phyloP scores from a whole-genome alignment of 495 filamentous ascomycete species.

The Annulohypoxylon stygium region DNA sequence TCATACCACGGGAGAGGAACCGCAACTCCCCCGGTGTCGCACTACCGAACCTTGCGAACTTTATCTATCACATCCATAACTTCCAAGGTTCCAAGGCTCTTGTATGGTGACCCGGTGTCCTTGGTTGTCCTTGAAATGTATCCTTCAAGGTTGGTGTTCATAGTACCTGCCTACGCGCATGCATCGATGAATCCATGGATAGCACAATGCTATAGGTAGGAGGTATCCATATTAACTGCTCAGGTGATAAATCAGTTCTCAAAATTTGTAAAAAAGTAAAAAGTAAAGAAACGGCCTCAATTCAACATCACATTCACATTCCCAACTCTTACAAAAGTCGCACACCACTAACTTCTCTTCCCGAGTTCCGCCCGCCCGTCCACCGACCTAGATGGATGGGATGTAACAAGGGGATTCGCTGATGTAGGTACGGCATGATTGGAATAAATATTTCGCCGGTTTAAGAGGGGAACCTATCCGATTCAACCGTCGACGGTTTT shows the following conservation, averaged over 20 bases:
- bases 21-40: conserved; percentile 37
- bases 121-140: not conserved
- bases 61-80: conserved; percentile 4
- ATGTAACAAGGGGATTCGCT: conserved; percentile 25
- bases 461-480: conserved; percentile 7
- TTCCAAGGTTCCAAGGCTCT: not conserved
- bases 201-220: not conserved
- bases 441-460: conserved; percentile 17
- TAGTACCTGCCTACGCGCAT: not conserved
- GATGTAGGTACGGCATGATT: conserved; percentile 5
- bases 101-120: not conserved
- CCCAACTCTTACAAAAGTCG: conserved; percentile 14
- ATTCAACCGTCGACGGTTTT: conserved; percentile 12
- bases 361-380: conserved; percentile 32
- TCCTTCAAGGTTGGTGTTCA: not conserved
- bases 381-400: conserved; percentile 34
- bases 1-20: conserved; percentile 30
- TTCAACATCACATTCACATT: not conserved
- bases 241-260: not conserved
- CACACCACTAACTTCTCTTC: conserved; percentile 18
- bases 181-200: not conserved
- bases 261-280: not conserved
- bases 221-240: conserved; percentile 6
- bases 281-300: not conserved
- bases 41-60: conserved; percentile 36